phyloP scores from a whole-genome alignment of 208 protist genomes.

The Trypanosoma conorhini region DNA sequence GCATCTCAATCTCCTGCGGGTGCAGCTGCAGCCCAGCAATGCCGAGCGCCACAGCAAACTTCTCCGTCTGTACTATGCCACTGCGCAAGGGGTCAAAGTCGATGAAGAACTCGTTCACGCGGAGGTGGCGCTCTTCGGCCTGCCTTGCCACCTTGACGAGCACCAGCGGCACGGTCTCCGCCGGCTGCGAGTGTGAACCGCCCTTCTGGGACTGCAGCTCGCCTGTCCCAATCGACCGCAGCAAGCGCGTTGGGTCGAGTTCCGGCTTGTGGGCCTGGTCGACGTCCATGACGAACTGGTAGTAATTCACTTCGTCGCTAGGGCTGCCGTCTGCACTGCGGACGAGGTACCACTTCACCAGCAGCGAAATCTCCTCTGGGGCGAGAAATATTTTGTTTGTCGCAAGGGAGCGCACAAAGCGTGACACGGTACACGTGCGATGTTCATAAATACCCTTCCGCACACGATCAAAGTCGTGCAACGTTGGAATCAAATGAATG shows the following conservation, averaged over 20 bases:
- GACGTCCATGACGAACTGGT: conserved; percentile 87
- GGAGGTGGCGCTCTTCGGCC: conserved; percentile 54
- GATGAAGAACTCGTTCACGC: conserved; percentile 66
- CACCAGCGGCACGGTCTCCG: conserved; percentile 36
- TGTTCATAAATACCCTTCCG: conserved; percentile 85
- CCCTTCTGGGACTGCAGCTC: conserved; percentile 14
- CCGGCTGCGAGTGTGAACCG: conserved; percentile 24
- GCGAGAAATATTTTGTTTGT: conserved; percentile 86
- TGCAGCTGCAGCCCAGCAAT: conserved; percentile 64
- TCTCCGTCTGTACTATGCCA: conserved; percentile 46
- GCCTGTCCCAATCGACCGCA: conserved; percentile 7
- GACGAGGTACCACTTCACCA: conserved; percentile 80
- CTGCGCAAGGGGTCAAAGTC: conserved; percentile 85
- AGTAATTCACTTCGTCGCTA: conserved; percentile 87
- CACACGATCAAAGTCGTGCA: conserved; percentile 90
- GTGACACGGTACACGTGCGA: conserved; percentile 74
- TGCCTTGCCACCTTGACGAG: conserved; percentile 60
- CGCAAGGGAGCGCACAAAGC: conserved; percentile 80
- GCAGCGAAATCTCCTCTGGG: conserved; percentile 66
- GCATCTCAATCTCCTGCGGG: conserved; percentile 40
- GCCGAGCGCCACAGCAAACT: conserved; percentile 68
- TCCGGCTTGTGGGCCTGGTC: conserved; percentile 48
- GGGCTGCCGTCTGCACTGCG: conserved; percentile 56
- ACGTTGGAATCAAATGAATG: conserved; percentile 78
- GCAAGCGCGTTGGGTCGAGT: neutral